Conservation (phyloP, 163 green algal species). For the Picocystis sp. region DNA sequence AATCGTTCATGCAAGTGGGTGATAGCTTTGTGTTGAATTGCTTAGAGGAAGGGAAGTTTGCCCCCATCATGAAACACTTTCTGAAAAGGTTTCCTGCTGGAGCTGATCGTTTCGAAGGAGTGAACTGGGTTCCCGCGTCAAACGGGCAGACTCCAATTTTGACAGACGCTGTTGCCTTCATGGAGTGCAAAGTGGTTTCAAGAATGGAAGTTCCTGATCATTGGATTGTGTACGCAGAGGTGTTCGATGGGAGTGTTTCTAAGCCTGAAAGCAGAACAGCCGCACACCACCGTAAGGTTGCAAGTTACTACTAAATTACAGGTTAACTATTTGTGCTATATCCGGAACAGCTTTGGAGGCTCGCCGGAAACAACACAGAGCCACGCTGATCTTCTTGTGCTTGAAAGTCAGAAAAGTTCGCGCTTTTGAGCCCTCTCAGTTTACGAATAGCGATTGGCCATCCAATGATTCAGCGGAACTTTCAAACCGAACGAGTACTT, state of each 20-base stretch:
- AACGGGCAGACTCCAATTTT: slow-evolving; percentile 23
- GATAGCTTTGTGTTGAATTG: slow-evolving; percentile 92
- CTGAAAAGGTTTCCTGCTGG: slow-evolving; percentile 75
- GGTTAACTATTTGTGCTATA: background rate
- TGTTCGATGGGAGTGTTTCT: slow-evolving; percentile 50
- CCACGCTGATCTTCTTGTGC: no score
- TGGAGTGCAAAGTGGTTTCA: slow-evolving; percentile 70
- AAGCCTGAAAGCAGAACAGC: slow-evolving; percentile 58
- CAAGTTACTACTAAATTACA: slow-evolving; percentile 64
- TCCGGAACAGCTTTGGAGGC: slow-evolving; percentile 6
- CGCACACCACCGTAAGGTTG: slow-evolving; percentile 78
- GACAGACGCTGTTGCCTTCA: slow-evolving; percentile 48
- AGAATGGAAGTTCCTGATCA: slow-evolving; percentile 89
- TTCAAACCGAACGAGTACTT: no score
- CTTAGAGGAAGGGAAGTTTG: slow-evolving; percentile 59
- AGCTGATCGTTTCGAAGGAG: slow-evolving; percentile 77
- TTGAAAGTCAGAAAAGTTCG: no score
- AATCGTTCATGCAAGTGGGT: slow-evolving; percentile 92
- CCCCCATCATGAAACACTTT: slow-evolving; percentile 59
- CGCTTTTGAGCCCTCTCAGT: no score
- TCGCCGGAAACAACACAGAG: no score
- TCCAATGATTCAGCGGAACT: no score
- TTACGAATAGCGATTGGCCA: no score
- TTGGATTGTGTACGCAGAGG: slow-evolving; percentile 76
- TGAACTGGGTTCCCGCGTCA: slow-evolving; percentile 38